Conservation (phyloP, 2,329 filamentous ascomycete species). For the Drechslera avenae region DNA sequence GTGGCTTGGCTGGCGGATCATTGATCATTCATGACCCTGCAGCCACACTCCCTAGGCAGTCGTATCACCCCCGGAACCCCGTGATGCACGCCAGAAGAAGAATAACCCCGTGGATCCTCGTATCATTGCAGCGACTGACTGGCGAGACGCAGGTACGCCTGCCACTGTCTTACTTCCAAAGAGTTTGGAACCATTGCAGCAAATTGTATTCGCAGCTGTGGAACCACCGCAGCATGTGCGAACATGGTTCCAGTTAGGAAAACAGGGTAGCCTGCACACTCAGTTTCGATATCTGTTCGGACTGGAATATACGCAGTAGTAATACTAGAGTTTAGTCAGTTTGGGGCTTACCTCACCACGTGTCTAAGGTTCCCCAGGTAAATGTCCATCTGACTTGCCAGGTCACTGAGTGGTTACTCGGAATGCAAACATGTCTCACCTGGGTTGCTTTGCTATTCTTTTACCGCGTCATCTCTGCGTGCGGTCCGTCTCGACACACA, state of each 20-base stretch:
- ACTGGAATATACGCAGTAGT: neutral
- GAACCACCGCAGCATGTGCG: too few species aligned
- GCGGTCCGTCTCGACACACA: slow-evolving; percentile 2
- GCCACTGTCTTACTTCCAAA: slow-evolving; percentile 9
- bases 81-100: slow-evolving; percentile 15
- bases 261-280: too few species aligned
- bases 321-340: slow-evolving; percentile 16
- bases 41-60: slow-evolving; percentile 30
- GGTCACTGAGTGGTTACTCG: slow-evolving; percentile 30
- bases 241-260: too few species aligned
- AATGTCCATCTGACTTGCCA: slow-evolving; percentile 36
- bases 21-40: slow-evolving; percentile 25
- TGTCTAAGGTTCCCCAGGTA: slow-evolving; percentile 34
- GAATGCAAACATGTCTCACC: slow-evolving; percentile 42
- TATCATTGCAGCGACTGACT: neutral
- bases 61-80: slow-evolving; percentile 23
- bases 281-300: too few species aligned
- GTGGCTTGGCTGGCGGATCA: slow-evolving; percentile 19
- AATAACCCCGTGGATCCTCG: slow-evolving; percentile 10
- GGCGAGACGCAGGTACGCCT: slow-evolving; percentile 8
- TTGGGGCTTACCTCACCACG: slow-evolving; percentile 40
- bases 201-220: too few species aligned
- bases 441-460: slow-evolving; percentile 16
- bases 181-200: neutral
- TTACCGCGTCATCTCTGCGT: slow-evolving; percentile 2